These are phyloP conservation scores for Candida peoriensis DNA, from an alignment of 805 yeast species.

Conservation along the genomic window DNA sequence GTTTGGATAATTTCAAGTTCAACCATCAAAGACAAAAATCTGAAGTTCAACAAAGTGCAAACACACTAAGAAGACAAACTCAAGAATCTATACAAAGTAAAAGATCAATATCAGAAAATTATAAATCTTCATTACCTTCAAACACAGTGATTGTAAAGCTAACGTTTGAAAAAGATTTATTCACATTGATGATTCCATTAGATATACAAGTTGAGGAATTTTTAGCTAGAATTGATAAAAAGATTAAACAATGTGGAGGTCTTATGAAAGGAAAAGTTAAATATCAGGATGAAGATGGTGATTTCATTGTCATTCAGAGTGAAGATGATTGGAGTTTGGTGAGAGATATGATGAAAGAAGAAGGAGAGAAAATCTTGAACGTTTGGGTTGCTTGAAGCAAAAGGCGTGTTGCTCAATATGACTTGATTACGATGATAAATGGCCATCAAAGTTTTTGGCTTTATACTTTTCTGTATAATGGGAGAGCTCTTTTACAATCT, in stretches of 20 bases:
- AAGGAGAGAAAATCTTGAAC: constrained; percentile 41
- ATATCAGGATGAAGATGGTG: constrained; percentile 95
- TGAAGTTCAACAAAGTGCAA: constrained; percentile 13
- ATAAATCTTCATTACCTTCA: constrained; percentile 32
- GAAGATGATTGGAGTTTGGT: constrained; percentile 90
- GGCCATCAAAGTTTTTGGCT: no score
- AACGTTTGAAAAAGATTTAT: constrained; percentile 43
- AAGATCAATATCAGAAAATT: constrained; percentile 36
- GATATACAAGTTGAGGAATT: constrained; percentile 47
- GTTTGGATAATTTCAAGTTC: constrained; percentile 6
- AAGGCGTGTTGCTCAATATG: no score
- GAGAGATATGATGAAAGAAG: constrained; percentile 57
- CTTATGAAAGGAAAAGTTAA: constrained; percentile 50
- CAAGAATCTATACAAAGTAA: constrained; percentile 25
- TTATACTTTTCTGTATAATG: no score
- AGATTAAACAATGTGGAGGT: constrained; percentile 49
- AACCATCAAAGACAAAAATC: constrained; percentile 26
- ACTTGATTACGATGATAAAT: no score
- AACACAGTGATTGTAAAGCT: constrained; percentile 35
- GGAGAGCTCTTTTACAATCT: no score
- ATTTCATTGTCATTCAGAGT: constrained; percentile 76
- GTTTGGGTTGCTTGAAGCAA: constrained; percentile 35
- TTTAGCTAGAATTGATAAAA: constrained; percentile 51
- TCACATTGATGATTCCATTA: constrained; percentile 59
- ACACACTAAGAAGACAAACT: constrained; percentile 19